A percentile compares a stretch with the other conserved stretches of the same genome.
Conservation (phyloP, 306 rosid genomes). For the Morella rubra region DNA sequence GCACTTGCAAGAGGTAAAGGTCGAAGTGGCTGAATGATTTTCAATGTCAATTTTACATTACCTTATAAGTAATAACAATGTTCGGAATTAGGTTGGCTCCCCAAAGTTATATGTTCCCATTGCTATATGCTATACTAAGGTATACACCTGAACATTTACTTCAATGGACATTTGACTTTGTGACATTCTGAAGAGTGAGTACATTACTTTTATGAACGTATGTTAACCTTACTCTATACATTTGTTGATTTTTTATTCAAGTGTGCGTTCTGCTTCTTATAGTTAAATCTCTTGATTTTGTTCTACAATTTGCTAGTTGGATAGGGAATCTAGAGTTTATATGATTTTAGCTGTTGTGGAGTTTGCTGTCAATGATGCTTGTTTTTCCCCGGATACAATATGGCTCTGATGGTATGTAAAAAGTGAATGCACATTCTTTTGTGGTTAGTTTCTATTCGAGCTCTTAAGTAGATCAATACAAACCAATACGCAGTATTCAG, state of each 20-base stretch:
- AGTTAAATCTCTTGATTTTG: background rate
- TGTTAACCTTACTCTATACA: background rate
- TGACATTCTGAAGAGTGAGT: background rate
- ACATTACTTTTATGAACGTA: background rate
- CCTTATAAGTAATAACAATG: slow-evolving; percentile 2
- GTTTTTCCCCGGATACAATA: background rate
- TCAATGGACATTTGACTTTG: background rate
- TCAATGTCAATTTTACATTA: background rate
- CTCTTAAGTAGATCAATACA: too few relatives aligned
- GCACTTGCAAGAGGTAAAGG: slow-evolving; percentile 85
- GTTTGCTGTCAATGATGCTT: background rate
- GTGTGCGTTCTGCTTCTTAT: background rate
- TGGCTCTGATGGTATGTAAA: background rate
- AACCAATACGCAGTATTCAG: too few relatives aligned
- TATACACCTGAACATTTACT: background rate
- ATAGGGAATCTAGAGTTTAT: background rate
- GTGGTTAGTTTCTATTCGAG: background rate
- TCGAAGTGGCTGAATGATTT: slow-evolving; percentile 22
- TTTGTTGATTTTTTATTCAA: background rate
- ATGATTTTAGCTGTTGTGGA: background rate
- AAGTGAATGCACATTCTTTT: background rate
- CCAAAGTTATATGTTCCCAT: background rate
- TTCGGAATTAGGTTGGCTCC: background rate
- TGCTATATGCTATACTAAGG: background rate
- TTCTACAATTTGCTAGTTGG: background rate